These are phyloP conservation scores for Cyberlindnera saturnus DNA, from an alignment of 805 yeast genomes.

Conservation along the genomic window DNA sequence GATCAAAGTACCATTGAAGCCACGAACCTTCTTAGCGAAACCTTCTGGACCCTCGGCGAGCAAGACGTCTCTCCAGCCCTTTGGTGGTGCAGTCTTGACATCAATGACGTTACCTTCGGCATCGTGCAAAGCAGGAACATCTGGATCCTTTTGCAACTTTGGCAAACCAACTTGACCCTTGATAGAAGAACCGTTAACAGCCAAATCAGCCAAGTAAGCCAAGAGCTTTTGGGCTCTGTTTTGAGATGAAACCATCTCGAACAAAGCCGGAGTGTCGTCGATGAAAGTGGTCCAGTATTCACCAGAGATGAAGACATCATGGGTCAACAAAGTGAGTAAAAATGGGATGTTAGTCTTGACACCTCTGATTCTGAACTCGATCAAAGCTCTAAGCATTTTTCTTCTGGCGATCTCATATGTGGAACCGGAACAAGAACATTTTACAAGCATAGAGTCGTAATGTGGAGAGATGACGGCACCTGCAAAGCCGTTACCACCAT, in stretches of 20 bases:
- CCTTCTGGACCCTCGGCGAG: slow-evolving; percentile 81
- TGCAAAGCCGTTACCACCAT: slow-evolving; percentile 97
- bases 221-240: slow-evolving; percentile 95
- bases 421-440: slow-evolving; percentile 95
- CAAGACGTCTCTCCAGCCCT: slow-evolving; percentile 91
- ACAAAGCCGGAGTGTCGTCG: slow-evolving; percentile 94
- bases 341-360: slow-evolving; percentile 98
- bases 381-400: slow-evolving; percentile 94
- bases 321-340: slow-evolving; percentile 82
- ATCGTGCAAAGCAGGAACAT: slow-evolving; percentile 67
- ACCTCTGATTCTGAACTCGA: slow-evolving; percentile 98
- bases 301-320: slow-evolving; percentile 80
- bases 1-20: slow-evolving; percentile 77
- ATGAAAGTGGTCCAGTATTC: slow-evolving; percentile 97
- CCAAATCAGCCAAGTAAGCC: slow-evolving; percentile 85
- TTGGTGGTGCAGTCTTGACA: slow-evolving; percentile 47
- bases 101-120: slow-evolving; percentile 54
- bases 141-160: slow-evolving; percentile 68
- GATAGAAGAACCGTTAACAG: slow-evolving; percentile 93
- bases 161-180: slow-evolving; percentile 95
- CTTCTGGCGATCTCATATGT: slow-evolving; percentile 95
- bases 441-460: slow-evolving; percentile 97
- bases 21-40: slow-evolving; percentile 84
- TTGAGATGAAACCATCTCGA: slow-evolving; percentile 90
- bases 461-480: slow-evolving; percentile 96